phyloP scores from a whole-genome alignment of 1,284 basidiomycete genomes.

The Lentinus polychrous region DNA sequence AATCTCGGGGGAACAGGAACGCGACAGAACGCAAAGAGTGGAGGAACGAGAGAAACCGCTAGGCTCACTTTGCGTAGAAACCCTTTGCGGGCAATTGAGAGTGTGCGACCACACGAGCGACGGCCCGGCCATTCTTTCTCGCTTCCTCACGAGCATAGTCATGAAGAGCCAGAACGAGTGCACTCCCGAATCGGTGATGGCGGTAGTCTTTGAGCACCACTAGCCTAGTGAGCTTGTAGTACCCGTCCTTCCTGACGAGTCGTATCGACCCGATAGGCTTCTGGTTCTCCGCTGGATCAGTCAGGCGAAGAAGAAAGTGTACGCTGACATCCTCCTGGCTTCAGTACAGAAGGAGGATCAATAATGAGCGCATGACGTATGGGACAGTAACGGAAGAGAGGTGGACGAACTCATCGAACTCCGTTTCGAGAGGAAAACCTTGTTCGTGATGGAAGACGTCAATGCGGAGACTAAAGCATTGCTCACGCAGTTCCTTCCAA shows the following conservation, averaged over 20 bases:
- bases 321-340: constrained; percentile 56
- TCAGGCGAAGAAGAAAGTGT: constrained; percentile 64
- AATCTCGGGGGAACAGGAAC: background rate
- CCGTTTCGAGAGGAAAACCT: constrained; percentile 60
- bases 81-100: constrained; percentile 64
- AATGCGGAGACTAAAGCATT: constrained; percentile 60
- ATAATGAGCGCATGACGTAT: constrained; percentile 1
- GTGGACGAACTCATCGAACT: constrained; percentile 60
- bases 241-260: constrained; percentile 24
- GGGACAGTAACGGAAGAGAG: constrained; percentile 6
- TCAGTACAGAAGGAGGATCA: constrained; percentile 1
- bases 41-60: background rate
- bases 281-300: constrained; percentile 35
- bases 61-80: constrained; percentile 68
- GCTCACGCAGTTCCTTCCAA: constrained; percentile 33
- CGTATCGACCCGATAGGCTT: constrained; percentile 67
- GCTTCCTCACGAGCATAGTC: constrained; percentile 43
- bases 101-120: constrained; percentile 44
- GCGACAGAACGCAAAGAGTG: background rate
- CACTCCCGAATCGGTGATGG: constrained; percentile 51
- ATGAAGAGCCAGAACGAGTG: constrained; percentile 56
- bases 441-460: constrained; percentile 67
- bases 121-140: background rate
- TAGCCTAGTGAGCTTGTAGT: constrained; percentile 67
- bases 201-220: constrained; percentile 64